These are phyloP conservation scores for Filobasidium floriforme DNA, from an alignment of 768 basidiomycete genomes.

Conservation along the genomic window DNA sequence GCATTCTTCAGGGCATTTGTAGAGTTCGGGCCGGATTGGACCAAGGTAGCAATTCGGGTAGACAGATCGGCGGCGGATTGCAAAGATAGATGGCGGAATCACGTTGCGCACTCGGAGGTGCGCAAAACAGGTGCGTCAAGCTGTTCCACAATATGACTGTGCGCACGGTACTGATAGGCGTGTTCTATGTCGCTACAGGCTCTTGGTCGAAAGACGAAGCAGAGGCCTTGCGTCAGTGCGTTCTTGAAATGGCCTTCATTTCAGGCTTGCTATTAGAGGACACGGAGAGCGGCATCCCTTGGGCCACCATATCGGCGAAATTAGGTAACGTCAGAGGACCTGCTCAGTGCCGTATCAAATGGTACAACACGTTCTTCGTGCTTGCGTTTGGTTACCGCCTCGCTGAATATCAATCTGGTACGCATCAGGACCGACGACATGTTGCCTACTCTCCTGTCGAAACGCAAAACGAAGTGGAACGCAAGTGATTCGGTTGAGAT, in stretches of 20 bases:
- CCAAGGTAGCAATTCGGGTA: neutral
- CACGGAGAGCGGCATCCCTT: neutral
- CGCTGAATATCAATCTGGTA: too few relatives aligned
- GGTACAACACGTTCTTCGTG: neutral
- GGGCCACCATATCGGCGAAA: neutral
- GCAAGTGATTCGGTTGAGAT: neutral
- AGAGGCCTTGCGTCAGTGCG: neutral
- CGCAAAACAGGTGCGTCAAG: neutral
- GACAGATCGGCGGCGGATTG: neutral
- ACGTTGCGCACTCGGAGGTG: neutral
- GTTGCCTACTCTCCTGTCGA: neutral
- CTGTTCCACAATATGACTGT: too few relatives aligned
- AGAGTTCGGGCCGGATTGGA: neutral
- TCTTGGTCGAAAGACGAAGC: neutral
- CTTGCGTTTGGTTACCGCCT: neutral
- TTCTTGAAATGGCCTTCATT: neutral
- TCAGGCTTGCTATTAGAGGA: neutral
- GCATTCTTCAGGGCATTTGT: neutral
- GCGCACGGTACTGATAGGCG: neutral
- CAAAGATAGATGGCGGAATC: neutral
- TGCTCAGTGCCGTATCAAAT: neutral
- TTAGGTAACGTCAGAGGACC: neutral
- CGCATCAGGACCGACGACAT: neutral
- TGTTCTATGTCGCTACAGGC: neutral
- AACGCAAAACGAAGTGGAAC: neutral